phyloP scores from a whole-genome alignment of 352 stramenopile species.

The Phytophthora sansomeana region DNA sequence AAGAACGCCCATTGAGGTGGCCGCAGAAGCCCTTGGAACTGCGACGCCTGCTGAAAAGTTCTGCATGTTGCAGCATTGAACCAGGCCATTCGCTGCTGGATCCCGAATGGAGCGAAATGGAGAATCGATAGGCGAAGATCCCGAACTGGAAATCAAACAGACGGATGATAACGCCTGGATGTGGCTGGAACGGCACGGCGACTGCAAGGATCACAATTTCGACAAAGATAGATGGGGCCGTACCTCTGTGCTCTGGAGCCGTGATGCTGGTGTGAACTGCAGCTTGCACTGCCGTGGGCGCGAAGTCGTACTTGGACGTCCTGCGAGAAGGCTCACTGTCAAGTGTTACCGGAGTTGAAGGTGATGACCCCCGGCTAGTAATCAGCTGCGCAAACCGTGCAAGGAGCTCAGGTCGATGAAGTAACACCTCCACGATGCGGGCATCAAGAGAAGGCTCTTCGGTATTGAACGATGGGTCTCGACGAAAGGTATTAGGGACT shows the following conservation, averaged over 20 bases:
- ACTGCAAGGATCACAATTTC: slow-evolving; percentile 6
- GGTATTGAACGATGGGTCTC: background rate
- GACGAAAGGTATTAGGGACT: no score
- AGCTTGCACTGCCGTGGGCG: slow-evolving; percentile 2
- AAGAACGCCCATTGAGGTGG: slow-evolving; percentile 8
- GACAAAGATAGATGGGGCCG: slow-evolving; percentile 11
- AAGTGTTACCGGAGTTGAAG: background rate
- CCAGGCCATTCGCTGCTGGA: slow-evolving; percentile 6
- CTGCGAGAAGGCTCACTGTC: background rate
- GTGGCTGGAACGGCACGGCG: slow-evolving; percentile 11
- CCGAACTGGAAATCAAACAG: slow-evolving; percentile 29
- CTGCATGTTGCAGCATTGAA: slow-evolving; percentile 3
- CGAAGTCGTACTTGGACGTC: slow-evolving; percentile 11
- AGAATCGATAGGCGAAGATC: slow-evolving; percentile 10
- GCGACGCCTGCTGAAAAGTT: slow-evolving; percentile 9
- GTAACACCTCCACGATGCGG: slow-evolving; percentile 1
- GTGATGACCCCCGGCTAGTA: background rate
- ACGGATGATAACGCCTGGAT: slow-evolving; percentile 15
- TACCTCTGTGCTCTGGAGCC: slow-evolving; percentile 22
- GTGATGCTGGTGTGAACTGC: slow-evolving; percentile 9
- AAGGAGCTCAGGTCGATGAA: slow-evolving; percentile 4
- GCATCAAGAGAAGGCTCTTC: background rate
- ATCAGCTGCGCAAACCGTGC: slow-evolving; percentile 1
- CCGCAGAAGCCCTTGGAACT: background rate
- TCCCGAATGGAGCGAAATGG: slow-evolving; percentile 5